Evolutionary conservation across 1,139 yeast species (phyloP), one percentile per base, ranked within the genome.

Genomic region (Blastobotrys indianensis): DNA sequence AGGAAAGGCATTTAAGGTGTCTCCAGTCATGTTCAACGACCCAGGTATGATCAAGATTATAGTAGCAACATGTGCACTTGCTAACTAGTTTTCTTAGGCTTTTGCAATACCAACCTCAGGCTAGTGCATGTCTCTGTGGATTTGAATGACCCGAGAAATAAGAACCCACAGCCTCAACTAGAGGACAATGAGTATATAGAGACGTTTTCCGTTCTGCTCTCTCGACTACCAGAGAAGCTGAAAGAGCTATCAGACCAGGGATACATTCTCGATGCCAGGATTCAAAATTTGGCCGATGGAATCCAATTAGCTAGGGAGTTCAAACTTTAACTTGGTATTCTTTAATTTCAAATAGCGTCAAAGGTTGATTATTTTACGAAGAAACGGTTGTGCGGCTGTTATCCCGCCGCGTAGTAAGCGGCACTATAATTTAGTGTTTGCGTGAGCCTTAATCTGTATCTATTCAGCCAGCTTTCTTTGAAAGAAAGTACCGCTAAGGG

Each of bases 171-270:
- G 45, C 78, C 94, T 1, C 73, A 85, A 52, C 72, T 90, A 53
- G 97, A 90, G 66, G 96, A 86, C 6, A 83, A 82, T 45, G 97
- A 90, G 67, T 88, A 82, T 60, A 90, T 90, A 46, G 95, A 87
- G 55, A 80, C 86, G 10, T 84, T 88, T 59, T 72, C 74, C 1
- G 65, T 87, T 35, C 87, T 90, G 7, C 62, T 88, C 53, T 65
- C 68, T 13, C 64, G 70, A 25, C 74, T 90, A 46, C 77, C 81
- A n/a, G 72, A 70, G 16, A 75, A 71, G 34, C 64, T 90, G 61
- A 67, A 68, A 12, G 61, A 69, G 32, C 64, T 88, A 16, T 75
- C 71, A 31, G 59, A 63, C 2, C 75, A 84, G 62, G 95, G 95
- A 0, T 86, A 79, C 62, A 76, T 77, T 30, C 68, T 90, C 16